Evolutionary conservation across 352 stramenopile species (phyloP).

Genomic region (Peronospora destructor): DNA sequence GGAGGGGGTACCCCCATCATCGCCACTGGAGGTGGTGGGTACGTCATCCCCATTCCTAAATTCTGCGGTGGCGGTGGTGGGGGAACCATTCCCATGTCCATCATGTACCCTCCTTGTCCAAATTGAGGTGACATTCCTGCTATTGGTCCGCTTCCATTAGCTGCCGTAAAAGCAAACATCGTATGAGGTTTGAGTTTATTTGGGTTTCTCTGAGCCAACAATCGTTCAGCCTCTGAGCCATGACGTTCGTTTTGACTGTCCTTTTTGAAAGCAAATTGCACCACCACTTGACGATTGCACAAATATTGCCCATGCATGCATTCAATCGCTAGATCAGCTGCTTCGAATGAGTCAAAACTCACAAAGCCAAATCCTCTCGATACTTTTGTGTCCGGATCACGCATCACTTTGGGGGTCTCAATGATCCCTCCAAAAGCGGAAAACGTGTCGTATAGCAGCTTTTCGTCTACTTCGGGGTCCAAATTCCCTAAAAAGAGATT

Average conservation of each 20-base stretch:
- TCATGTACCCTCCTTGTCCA: slow-evolving; percentile 24
- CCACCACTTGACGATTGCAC: slow-evolving; percentile 95
- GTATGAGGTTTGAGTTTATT: slow-evolving; percentile 79
- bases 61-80: slow-evolving; percentile 15
- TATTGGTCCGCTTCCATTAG: slow-evolving; percentile 5
- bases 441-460: slow-evolving; percentile 99
- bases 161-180: slow-evolving; percentile 51
- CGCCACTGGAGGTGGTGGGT: slow-evolving; percentile 24
- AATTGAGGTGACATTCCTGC: slow-evolving; percentile 24
- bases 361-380: slow-evolving; percentile 97
- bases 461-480: slow-evolving; percentile 96
- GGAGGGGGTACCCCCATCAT: slow-evolving; percentile 36
- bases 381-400: slow-evolving; percentile 87
- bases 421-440: slow-evolving; percentile 96
- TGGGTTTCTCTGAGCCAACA: slow-evolving; percentile 78
- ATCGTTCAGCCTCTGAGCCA: slow-evolving; percentile 83
- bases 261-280: slow-evolving; percentile 99
- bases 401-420: slow-evolving; percentile 93
- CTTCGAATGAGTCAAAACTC: slow-evolving; percentile 95
- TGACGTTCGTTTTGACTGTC: slow-evolving; percentile 90
- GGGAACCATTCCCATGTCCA: slow-evolving; percentile 37
- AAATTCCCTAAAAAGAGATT: slow-evolving; percentile 98
- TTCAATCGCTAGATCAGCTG: slow-evolving; percentile 96
- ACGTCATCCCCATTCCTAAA: slow-evolving; percentile 32
- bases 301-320: slow-evolving; percentile 99